These are phyloP conservation scores for Xylariaceae sp. DNA, from an alignment of 2,329 filamentous ascomycete genomes.

Conservation along the genomic window DNA sequence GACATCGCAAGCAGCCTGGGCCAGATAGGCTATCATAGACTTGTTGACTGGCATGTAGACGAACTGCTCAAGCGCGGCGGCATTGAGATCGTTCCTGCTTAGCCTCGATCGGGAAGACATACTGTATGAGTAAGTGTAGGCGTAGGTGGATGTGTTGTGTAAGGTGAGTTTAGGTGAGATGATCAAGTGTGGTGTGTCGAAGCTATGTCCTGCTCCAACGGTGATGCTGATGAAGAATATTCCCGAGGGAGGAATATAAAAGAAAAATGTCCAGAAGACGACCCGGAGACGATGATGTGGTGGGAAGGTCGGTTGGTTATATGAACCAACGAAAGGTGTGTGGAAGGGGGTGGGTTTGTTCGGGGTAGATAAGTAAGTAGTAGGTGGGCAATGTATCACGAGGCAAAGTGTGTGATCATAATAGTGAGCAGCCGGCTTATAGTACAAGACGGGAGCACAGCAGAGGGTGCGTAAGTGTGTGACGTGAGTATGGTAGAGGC, in stretches of 20 bases:
- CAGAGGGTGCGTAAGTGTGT: conserved; percentile 23
- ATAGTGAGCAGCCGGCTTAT: conserved; percentile 21
- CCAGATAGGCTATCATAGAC: conserved; percentile 75
- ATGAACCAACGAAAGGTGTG: conserved; percentile 16
- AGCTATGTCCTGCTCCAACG: conserved; percentile 3
- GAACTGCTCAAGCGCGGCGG: conserved; percentile 73
- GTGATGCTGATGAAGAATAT: not conserved
- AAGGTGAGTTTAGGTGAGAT: conserved; percentile 1
- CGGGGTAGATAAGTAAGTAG: conserved; percentile 2
- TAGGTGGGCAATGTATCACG: conserved; percentile 23
- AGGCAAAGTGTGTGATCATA: conserved; percentile 27
- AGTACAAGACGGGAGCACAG: conserved; percentile 9
- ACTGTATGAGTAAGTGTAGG: conserved; percentile 26
- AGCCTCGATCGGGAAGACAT: conserved; percentile 47
- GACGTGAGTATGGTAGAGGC: conserved; percentile 29
- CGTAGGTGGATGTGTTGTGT: conserved; percentile 16
- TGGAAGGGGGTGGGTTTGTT: conserved; percentile 13
- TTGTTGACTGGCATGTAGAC: conserved; percentile 71
- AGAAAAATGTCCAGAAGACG: conserved; percentile 7
- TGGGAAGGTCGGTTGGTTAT: conserved; percentile 23
- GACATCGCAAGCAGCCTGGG: conserved; percentile 68
- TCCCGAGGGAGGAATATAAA: not conserved
- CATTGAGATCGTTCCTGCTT: conserved; percentile 57
- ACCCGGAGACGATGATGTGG: conserved; percentile 19
- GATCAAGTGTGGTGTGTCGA: not conserved